Evolutionary conservation across 768 basidiomycete genomes (phyloP).

Genomic region (Kwoniella sp.): DNA sequence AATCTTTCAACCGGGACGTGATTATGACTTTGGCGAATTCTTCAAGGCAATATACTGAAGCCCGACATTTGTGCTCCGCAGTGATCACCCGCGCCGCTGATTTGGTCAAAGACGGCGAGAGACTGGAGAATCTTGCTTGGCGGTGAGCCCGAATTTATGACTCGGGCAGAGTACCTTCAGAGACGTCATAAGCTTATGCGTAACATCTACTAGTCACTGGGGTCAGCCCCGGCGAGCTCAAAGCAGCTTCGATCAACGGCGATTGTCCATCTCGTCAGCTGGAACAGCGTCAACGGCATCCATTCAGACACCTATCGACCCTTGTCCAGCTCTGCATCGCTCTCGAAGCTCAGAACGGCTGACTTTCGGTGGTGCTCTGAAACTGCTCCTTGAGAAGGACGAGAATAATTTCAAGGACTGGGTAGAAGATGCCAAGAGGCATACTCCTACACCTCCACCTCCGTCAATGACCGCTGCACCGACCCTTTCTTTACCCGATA

Average conservation of each 20-base stretch:
- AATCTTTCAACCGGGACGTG: too few relatives aligned
- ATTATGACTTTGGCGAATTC: background rate
- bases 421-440: constrained; percentile 46
- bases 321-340: constrained; percentile 16
- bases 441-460: constrained; percentile 13
- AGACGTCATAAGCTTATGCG: background rate
- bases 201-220: constrained; percentile 25
- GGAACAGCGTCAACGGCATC: constrained; percentile 34
- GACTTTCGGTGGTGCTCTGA: constrained; percentile 43
- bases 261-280: constrained; percentile 25
- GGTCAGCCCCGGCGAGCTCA: constrained; percentile 16
- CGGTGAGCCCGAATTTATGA: constrained; percentile 22
- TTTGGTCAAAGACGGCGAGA: constrained; percentile 48
- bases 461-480: constrained; percentile 5
- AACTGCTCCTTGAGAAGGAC: constrained; percentile 44
- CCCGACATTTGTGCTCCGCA: constrained; percentile 6
- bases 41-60: background rate
- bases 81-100: constrained; percentile 45
- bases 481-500: constrained; percentile 44
- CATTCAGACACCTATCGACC: constrained; percentile 29
- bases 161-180: background rate
- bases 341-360: constrained; percentile 24
- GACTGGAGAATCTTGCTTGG: constrained; percentile 52
- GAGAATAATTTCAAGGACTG: constrained; percentile 51
- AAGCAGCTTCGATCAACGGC: constrained; percentile 10